Conservation (phyloP, 2,329 filamentous ascomycete genomes). For the Alternaria incomplexa region DNA sequence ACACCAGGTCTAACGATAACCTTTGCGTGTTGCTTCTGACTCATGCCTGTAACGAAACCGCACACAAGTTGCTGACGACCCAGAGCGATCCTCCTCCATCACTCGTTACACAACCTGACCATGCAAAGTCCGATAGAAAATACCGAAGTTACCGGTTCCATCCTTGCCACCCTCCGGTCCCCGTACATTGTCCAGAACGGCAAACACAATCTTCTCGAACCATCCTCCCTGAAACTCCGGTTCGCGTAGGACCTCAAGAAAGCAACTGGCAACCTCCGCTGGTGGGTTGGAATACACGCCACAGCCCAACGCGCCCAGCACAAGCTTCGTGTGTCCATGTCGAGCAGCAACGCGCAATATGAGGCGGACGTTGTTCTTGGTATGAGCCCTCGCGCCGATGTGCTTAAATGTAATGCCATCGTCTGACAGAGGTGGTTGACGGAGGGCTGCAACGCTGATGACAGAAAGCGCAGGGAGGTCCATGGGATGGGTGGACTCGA, state of each 20-base stretch:
- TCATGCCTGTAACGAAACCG: neutral
- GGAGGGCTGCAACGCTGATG: constrained; percentile 65
- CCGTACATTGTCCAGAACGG: constrained; percentile 57
- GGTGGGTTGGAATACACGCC: constrained; percentile 70
- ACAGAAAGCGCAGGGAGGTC: constrained; percentile 62
- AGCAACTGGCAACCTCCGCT: constrained; percentile 67
- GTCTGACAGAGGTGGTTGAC: constrained; percentile 46
- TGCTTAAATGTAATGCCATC: constrained; percentile 24
- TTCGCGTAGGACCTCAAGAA: constrained; percentile 66
- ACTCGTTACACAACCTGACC: constrained; percentile 25
- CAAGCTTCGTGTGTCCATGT: constrained; percentile 63
- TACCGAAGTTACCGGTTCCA: constrained; percentile 58
- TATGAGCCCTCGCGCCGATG: constrained; percentile 57
- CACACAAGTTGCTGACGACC: neutral
- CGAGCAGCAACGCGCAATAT: constrained; percentile 65
- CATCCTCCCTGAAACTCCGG: constrained; percentile 67
- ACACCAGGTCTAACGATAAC: neutral
- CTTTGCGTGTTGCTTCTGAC: neutral
- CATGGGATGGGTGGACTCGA: constrained; percentile 43
- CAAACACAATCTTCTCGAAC: constrained; percentile 71
- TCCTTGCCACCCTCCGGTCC: constrained; percentile 31
- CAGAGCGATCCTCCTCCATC: neutral
- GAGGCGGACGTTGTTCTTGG: constrained; percentile 68
- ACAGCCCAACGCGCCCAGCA: constrained; percentile 73
- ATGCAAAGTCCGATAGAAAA: constrained; percentile 50